These are phyloP conservation scores for Coniochaeta prunicola DNA, from an alignment of 2,329 filamentous ascomycete species.

Conservation along the genomic window DNA sequence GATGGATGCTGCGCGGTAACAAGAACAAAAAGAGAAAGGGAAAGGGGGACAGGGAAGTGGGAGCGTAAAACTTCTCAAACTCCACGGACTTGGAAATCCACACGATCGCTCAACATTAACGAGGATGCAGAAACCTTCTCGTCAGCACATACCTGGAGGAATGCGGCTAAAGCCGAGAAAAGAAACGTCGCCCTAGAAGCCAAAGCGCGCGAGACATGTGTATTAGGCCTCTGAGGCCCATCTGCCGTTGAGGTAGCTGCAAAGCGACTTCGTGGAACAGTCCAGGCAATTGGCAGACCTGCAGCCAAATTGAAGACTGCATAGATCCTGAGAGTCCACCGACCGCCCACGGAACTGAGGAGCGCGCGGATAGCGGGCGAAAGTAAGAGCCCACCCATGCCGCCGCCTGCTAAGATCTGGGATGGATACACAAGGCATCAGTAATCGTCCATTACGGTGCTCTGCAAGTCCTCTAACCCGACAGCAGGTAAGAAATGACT, in stretches of 20 bases:
- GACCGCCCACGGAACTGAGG: slow-evolving; percentile 31
- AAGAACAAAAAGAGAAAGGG: too few relatives aligned
- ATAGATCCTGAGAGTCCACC: slow-evolving; percentile 34
- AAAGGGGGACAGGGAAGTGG: too few relatives aligned
- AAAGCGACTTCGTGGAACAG: slow-evolving; percentile 30
- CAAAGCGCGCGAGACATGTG: slow-evolving; percentile 28
- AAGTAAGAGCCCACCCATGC: slow-evolving; percentile 32
- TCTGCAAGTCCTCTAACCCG: too few relatives aligned
- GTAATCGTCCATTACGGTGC: background rate
- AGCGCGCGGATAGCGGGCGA: slow-evolving; percentile 31
- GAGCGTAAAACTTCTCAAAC: too few relatives aligned
- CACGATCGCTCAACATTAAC: too few relatives aligned
- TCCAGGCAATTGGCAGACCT: slow-evolving; percentile 30
- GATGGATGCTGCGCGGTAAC: too few relatives aligned
- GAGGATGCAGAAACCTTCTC: background rate
- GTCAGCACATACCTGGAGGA: slow-evolving; percentile 23
- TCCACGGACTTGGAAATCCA: too few relatives aligned
- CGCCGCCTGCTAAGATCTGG: slow-evolving; percentile 31
- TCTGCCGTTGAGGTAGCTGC: slow-evolving; percentile 14
- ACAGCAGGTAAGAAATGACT: background rate
- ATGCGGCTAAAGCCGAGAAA: slow-evolving; percentile 30
- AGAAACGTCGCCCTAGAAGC: slow-evolving; percentile 31
- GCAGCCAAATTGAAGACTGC: slow-evolving; percentile 28
- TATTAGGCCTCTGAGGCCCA: slow-evolving; percentile 15
- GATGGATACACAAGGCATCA: slow-evolving; percentile 1